Base-by-base conservation (phyloP, 164 flowering plant species). In the Nelumbo lutea region DNA sequence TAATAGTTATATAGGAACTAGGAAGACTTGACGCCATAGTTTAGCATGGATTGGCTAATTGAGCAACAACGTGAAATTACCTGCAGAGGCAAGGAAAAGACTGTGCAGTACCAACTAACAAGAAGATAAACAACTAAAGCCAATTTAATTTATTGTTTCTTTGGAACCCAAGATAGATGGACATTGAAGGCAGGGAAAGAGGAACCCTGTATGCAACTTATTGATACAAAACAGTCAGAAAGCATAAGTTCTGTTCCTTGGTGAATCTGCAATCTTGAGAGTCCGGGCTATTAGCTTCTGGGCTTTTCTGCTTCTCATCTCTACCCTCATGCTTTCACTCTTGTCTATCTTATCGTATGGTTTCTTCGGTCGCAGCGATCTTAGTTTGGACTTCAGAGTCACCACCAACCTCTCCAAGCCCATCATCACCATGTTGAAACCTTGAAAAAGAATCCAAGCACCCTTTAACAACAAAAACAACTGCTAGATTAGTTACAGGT, bases 301-400 rank as follows among this genome's bases (percentile, higher is more conserved):
- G 9, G 97, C 97, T 67, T 85, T 89, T 67, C 77, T 80, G 84
- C 97, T 91, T 60, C 85, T 81, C 3, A 89, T 74, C 69, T 89
- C 97, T 3, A 89, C 77, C 65, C 90, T 91, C 95, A 87, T 89
- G 86, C 97, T 91, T 5, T 89, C 91, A 63, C 90, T 89, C 84
- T 91, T 89, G 41, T 86, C 95, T 38, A 91, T 84, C 88, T 87
- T 86, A 61, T 83, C 79, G 44, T 89, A 91, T 41, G 79, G 64
- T 52, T 81, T 84, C 86, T 81, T 85, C 78, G 68, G 52, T 74
- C 77, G 86, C 70, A 86, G 55, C 3, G 72, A 78, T 82, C 73
- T 81, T 41, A 90, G 72, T 64, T 84, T 90, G 0, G 93, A 79
- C 72, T 88, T 90, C 75, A 88, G 65, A 59, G 41, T 77, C 79